Conservation (phyloP, 164 flowering plant species). For the Vitis riparia region DNA sequence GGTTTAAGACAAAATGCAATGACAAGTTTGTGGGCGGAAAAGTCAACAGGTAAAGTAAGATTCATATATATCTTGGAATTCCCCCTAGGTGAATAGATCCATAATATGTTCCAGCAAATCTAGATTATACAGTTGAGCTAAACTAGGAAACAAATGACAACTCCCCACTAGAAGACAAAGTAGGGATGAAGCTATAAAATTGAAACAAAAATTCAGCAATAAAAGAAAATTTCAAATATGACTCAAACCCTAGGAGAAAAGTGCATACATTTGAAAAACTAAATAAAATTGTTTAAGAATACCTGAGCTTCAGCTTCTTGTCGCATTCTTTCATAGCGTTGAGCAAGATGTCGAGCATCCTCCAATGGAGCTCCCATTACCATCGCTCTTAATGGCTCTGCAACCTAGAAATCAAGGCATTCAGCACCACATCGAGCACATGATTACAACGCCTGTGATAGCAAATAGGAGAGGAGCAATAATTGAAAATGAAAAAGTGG, state of each 20-base stretch:
- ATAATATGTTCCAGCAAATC: neutral
- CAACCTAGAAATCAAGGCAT: slow-evolving; percentile 39
- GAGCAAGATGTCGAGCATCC: slow-evolving; percentile 85
- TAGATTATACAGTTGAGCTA: neutral
- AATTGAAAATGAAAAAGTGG: neutral
- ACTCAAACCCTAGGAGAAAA: neutral
- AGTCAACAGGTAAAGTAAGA: neutral
- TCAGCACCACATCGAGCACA: slow-evolving; percentile 6
- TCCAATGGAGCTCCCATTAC: slow-evolving; percentile 76
- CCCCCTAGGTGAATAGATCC: neutral
- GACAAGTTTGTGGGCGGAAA: slow-evolving; percentile 1
- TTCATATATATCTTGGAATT: neutral
- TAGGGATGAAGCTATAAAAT: neutral
- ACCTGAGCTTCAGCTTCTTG: slow-evolving; percentile 87
- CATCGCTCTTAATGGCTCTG: slow-evolving; percentile 74
- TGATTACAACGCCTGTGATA: neutral
- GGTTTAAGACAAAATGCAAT: slow-evolving; percentile 19
- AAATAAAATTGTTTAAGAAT: neutral
- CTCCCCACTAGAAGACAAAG: neutral
- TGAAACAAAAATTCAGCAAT: neutral
- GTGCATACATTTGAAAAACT: neutral
- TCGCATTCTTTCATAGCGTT: slow-evolving; percentile 67
- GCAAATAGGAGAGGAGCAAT: neutral
- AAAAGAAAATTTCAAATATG: neutral
- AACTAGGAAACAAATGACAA: no score